Evolutionary conservation across 306 rosid species (phyloP).

Genomic region (Fagus sylvatica): DNA sequence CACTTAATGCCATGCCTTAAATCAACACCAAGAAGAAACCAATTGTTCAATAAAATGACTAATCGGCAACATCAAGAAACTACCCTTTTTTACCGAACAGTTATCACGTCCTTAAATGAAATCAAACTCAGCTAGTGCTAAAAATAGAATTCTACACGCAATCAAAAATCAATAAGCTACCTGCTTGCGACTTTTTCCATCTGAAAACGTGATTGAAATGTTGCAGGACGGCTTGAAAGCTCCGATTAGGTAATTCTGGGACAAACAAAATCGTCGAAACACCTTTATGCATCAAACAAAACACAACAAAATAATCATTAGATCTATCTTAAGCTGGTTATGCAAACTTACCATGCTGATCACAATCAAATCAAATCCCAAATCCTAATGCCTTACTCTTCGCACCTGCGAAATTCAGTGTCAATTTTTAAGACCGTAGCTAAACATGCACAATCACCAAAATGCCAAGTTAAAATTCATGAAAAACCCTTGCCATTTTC

Average conservation of each 20-base stretch:
- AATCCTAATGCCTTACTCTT: conserved; percentile 15
- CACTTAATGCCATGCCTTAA: not conserved
- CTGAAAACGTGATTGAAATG: conserved; percentile 71
- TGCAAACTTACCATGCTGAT: conserved; percentile 39
- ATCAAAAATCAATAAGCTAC: conserved; percentile 28
- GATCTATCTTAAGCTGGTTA: not conserved
- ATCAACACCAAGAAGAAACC: not conserved
- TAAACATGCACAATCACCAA: not conserved
- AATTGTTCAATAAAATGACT: not conserved
- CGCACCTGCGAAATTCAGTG: conserved; percentile 23
- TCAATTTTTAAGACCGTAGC: not conserved
- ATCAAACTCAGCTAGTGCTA: not conserved
- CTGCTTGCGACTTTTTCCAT: conserved; percentile 97
- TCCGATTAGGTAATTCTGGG: conserved; percentile 92
- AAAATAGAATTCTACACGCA: not conserved
- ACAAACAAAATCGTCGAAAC: not conserved
- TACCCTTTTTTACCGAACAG: not conserved
- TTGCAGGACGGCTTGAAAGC: conserved; percentile 98
- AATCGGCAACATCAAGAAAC: not conserved
- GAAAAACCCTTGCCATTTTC: not conserved
- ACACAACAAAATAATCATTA: not conserved
- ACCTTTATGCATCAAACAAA: not conserved
- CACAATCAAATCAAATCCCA: conserved; percentile 8
- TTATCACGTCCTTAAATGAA: not conserved
- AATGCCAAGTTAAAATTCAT: not conserved